Evolutionary conservation across 1,139 yeast species (phyloP), one percentile per base, ranked within the genome.

Genomic region (Geotrichum phurueaensis): DNA sequence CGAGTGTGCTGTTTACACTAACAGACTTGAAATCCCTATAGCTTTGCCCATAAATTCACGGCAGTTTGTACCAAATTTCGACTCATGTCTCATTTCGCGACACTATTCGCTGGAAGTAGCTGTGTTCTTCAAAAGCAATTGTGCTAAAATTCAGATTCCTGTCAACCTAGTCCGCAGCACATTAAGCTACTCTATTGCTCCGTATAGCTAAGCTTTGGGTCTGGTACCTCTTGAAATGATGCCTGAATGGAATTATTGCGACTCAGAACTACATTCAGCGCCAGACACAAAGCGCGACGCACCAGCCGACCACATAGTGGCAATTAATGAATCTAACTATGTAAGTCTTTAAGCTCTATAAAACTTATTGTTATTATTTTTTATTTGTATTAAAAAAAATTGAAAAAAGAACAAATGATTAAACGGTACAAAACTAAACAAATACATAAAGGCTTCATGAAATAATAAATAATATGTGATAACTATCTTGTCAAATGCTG

Each of bases 1-100:
- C n/a, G 6, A 25, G 3, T 3, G n/a, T 39, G 18, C 45, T 2
- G 45, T n/a, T 39, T 39, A 39, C 6, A 39, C n/a, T 13, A 18
- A 6, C 2, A 15, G 45, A 4, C 2, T 39, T 39, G 22, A 39
- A 2, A 15, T 54, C 18, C 57, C 57, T n/a, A 27, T 54, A 6
- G 13, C 13, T 5, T 25, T 54, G 33, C 57, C 48, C 13, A 12
- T 33, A 27, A 31, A 31, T 20, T 31, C 23, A n/a, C 45, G 45
- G 48, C 47, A 31, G 15, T 10, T 48, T 10, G 51, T 45, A n/a
- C 57, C 57, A 6, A 54, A 29, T 15, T 54, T 54, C 31, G 57
- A 54, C 33, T 48, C 57, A 6, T 48, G 57, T 45, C 29, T 54
- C 7, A 23, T 54, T 13, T 43, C 57, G n/a, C 52, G 57, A 10